A percentile compares a stretch with the other conserved stretches of the same genome.
These are phyloP conservation scores for Termitomyces sp. DNA, from an alignment of 768 basidiomycete species.

Conservation along the genomic window DNA sequence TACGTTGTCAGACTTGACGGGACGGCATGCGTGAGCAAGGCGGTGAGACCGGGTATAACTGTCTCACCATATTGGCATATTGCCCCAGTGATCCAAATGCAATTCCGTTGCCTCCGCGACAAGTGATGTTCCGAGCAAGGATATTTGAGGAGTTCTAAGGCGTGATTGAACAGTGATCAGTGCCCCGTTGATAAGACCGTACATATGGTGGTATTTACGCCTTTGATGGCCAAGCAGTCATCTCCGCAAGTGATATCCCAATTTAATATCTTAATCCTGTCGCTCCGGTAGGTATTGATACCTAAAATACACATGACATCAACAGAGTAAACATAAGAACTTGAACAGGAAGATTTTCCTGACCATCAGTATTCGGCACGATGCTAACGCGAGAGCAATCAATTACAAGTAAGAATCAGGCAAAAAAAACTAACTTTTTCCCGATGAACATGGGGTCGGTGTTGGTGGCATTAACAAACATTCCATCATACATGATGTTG, in stretches of 20 bases:
- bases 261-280: slow-evolving; percentile 40
- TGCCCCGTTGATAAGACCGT: background rate
- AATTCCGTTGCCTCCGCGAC: slow-evolving; percentile 55
- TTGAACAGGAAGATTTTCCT: background rate
- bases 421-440: slow-evolving; percentile 36
- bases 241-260: slow-evolving; percentile 63
- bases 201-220: slow-evolving; percentile 29
- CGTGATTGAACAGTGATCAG: background rate
- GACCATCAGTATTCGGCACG: slow-evolving; percentile 59
- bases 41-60: background rate
- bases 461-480: slow-evolving; percentile 54
- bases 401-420: background rate
- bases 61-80: slow-evolving; percentile 42
- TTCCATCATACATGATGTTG: slow-evolving; percentile 48
- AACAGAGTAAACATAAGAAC: background rate
- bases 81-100: slow-evolving; percentile 58
- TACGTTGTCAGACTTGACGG: slow-evolving; percentile 44
- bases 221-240: slow-evolving; percentile 61
- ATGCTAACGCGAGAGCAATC: slow-evolving; percentile 23
- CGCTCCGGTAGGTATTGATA: slow-evolving; percentile 50
- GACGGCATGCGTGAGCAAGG: background rate
- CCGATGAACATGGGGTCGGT: slow-evolving; percentile 42
- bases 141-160: slow-evolving; percentile 48
- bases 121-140: slow-evolving; percentile 40
- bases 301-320: slow-evolving; percentile 21